Conservation (phyloP, 2,329 filamentous ascomycete species). For the Penicillium glabrum region DNA sequence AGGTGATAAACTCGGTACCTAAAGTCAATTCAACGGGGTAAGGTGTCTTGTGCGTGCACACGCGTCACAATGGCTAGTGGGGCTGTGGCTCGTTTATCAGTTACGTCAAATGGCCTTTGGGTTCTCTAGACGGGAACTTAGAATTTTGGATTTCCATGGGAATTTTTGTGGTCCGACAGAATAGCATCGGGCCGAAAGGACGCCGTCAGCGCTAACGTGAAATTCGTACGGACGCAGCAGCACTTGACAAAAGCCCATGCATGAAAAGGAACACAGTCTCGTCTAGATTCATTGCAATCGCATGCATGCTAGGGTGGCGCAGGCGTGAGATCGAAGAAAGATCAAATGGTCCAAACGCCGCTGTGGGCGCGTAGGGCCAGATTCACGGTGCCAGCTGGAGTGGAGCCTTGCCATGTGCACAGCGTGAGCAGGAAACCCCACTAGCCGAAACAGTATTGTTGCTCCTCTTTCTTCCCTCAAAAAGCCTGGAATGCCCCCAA, state of each 20-base stretch:
- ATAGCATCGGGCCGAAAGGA: not conserved
- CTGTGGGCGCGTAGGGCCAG: constrained; percentile 1
- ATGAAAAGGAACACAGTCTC: not conserved
- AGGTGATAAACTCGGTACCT: too few species aligned
- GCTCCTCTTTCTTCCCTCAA: not conserved
- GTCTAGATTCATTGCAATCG: constrained; percentile 1
- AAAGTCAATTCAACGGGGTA: not conserved
- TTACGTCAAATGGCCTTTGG: not conserved
- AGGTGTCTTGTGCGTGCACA: not conserved
- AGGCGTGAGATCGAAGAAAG: constrained; percentile 6
- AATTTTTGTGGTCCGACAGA: not conserved
- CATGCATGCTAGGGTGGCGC: not conserved
- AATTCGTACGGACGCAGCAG: not conserved
- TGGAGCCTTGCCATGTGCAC: not conserved
- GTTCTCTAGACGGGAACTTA: not conserved
- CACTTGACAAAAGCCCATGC: not conserved
- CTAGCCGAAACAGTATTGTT: not conserved
- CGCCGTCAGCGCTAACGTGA: not conserved
- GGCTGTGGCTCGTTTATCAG: not conserved
- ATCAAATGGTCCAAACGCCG: not conserved
- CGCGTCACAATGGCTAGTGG: not conserved
- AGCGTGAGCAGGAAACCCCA: constrained; percentile 5
- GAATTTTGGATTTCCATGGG: not conserved
- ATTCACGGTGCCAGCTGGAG: not conserved
- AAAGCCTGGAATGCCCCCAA: not conserved